A percentile compares a stretch with the other conserved stretches of the same genome.
Conservation (phyloP, 192 early-diverging fungal species). For the Umbelopsis isabellina region DNA sequence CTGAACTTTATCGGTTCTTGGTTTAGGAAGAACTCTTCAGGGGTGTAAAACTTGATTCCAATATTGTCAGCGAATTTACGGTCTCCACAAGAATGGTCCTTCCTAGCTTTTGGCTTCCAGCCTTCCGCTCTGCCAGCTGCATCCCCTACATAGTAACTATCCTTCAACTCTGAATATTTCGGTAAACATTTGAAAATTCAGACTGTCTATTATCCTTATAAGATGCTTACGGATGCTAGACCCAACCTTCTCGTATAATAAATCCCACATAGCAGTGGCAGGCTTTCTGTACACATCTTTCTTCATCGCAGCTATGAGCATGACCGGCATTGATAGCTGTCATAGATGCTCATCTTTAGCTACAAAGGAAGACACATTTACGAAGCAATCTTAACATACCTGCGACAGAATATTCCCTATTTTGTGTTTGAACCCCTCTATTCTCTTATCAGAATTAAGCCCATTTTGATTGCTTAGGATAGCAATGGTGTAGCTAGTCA, state of each 20-base stretch:
- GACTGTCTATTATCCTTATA: not conserved
- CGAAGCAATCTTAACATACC: constrained; percentile 18
- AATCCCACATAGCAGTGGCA: constrained; percentile 70
- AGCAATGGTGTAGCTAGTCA: constrained; percentile 64
- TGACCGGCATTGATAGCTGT: constrained; percentile 61
- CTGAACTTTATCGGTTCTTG: constrained; percentile 47
- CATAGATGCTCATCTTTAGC: not conserved
- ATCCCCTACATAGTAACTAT: constrained; percentile 90
- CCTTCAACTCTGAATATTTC: constrained; percentile 47
- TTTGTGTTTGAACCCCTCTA: constrained; percentile 57
- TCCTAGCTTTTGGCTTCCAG: constrained; percentile 61
- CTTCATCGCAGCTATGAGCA: constrained; percentile 69
- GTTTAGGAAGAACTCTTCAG: constrained; percentile 77
- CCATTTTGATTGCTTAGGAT: constrained; percentile 80
- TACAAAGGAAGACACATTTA: not conserved
- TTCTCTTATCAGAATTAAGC: constrained; percentile 43
- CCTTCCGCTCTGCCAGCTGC: constrained; percentile 80
- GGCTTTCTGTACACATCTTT: constrained; percentile 80
- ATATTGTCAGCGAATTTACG: constrained; percentile 82
- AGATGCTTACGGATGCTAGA: constrained; percentile 41
- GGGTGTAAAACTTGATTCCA: constrained; percentile 75
- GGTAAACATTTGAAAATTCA: not conserved
- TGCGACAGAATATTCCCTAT: constrained; percentile 38
- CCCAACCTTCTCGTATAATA: constrained; percentile 47
- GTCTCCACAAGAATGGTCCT: constrained; percentile 87